phyloP scores from a whole-genome alignment of 805 yeast species.

The Candida ulmi region DNA sequence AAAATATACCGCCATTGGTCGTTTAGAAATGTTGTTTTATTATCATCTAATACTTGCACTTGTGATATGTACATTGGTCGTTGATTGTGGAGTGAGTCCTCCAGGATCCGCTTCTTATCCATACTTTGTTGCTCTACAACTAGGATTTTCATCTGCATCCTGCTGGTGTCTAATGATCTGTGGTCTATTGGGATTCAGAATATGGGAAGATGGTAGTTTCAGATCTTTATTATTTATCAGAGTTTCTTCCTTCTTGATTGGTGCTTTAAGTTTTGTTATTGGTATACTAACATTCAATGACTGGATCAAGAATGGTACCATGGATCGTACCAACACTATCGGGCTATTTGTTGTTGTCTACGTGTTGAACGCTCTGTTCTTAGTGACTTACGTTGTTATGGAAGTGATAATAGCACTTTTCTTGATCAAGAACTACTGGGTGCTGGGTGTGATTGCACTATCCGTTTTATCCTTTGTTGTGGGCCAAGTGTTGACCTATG shows the following conservation, averaged over 20 bases:
- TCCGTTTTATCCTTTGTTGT: conserved; percentile 68
- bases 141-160: conserved; percentile 66
- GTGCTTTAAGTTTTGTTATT: conserved; percentile 59
- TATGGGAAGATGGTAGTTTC: conserved; percentile 92
- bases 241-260: conserved; percentile 47
- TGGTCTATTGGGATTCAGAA: conserved; percentile 79
- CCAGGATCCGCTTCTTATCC: conserved; percentile 73
- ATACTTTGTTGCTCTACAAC: conserved; percentile 77
- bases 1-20: conserved; percentile 92
- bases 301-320: conserved; percentile 41
- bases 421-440: conserved; percentile 79
- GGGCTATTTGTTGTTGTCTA: conserved; percentile 68
- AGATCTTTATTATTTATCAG: conserved; percentile 56
- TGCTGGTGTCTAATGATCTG: conserved; percentile 65
- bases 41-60: conserved; percentile 55
- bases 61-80: conserved; percentile 62
- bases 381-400: conserved; percentile 56
- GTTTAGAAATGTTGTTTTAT: conserved; percentile 77
- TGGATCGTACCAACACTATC: conserved; percentile 49
- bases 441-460: conserved; percentile 73
- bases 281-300: conserved; percentile 69
- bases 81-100: conserved; percentile 90
- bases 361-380: conserved; percentile 61
- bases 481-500: conserved; percentile 78
- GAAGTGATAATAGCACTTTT: conserved; percentile 64